These are phyloP conservation scores for Phytopythium chamaehyphon DNA, from an alignment of 352 stramenopile genomes.

Conservation along the genomic window DNA sequence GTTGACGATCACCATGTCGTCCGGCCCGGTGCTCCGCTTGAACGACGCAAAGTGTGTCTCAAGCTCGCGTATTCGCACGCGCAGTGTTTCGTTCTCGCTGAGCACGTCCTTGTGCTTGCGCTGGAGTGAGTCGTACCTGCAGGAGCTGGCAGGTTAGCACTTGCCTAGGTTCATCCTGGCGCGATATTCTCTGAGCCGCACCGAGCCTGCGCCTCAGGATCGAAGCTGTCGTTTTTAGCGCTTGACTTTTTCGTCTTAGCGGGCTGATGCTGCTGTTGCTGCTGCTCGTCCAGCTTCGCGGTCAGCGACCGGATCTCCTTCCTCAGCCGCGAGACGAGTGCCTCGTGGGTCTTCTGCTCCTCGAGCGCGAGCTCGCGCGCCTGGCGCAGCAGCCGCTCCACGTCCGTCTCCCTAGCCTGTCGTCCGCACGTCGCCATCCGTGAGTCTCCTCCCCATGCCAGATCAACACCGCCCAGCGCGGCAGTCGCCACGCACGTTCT, in stretches of 20 bases:
- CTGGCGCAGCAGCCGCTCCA: slow-evolving; percentile 56
- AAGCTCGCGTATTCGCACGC: slow-evolving; percentile 45
- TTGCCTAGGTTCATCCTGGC: neutral
- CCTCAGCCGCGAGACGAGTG: slow-evolving; percentile 68
- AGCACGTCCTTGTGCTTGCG: slow-evolving; percentile 20
- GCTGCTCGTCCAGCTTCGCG: slow-evolving; percentile 42
- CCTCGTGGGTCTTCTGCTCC: slow-evolving; percentile 72
- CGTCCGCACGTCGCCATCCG: neutral
- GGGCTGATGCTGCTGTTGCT: slow-evolving; percentile 6
- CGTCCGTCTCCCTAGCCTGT: slow-evolving; percentile 60
- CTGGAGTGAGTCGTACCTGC: slow-evolving; percentile 29
- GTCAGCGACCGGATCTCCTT: slow-evolving; percentile 56
- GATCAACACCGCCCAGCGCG: neutral
- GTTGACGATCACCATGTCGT: slow-evolving; percentile 35
- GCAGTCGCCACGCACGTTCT: slow-evolving; percentile 25
- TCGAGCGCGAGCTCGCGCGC: slow-evolving; percentile 49
- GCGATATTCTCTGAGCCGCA: neutral
- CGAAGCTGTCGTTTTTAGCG: slow-evolving; percentile 22
- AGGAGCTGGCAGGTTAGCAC: neutral
- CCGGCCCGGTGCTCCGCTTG: slow-evolving; percentile 33
- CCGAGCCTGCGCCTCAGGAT: slow-evolving; percentile 2
- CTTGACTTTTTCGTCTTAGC: slow-evolving; percentile 34
- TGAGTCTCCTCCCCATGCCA: neutral
- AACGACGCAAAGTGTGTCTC: slow-evolving; percentile 48
- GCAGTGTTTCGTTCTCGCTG: slow-evolving; percentile 33